Percentiles rank a stretch among this genome's conserved stretches.
Conservation (phyloP, 768 basidiomycete species). For the Psilocybe tampanensis region DNA sequence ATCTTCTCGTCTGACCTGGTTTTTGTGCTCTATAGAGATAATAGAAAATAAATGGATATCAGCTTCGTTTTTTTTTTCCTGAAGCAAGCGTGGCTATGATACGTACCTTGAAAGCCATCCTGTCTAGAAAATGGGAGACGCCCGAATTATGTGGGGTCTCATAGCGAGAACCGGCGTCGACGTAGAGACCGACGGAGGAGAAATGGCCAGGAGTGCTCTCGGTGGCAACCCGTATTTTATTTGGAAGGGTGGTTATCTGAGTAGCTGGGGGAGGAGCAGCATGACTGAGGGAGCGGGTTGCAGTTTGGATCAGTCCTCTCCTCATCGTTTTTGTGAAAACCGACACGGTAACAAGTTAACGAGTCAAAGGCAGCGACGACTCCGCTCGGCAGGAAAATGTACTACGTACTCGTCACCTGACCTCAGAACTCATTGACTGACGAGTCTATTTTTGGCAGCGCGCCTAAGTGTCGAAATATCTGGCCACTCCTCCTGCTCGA, state of each 20-base stretch:
- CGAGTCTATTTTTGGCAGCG: too few relatives aligned
- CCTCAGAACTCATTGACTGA: too few relatives aligned
- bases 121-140: conserved; percentile 89
- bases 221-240: conserved; percentile 90
- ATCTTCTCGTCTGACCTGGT: conserved; percentile 76
- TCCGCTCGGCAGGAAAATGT: too few relatives aligned
- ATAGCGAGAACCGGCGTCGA: conserved; percentile 93
- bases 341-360: too few relatives aligned
- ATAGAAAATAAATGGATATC: conserved; percentile 4
- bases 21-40: conserved; percentile 61
- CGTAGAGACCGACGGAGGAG: conserved; percentile 88
- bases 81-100: background rate
- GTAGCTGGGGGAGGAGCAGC: conserved; percentile 35
- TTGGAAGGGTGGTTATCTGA: conserved; percentile 84
- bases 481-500: too few relatives aligned
- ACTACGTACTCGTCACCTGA: too few relatives aligned
- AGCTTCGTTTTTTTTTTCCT: too few relatives aligned
- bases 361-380: too few relatives aligned
- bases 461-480: too few relatives aligned
- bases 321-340: conserved; percentile 36
- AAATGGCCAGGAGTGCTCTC: conserved; percentile 93
- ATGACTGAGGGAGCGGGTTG: conserved; percentile 20
- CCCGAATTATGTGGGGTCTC: conserved; percentile 76
- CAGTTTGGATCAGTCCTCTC: conserved; percentile 36
- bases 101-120: conserved; percentile 94